A percentile compares a stretch with the other conserved stretches of the same genome.
phyloP scores from a whole-genome alignment of 441 rosid genomes.

The Euphorbia corollata region DNA sequence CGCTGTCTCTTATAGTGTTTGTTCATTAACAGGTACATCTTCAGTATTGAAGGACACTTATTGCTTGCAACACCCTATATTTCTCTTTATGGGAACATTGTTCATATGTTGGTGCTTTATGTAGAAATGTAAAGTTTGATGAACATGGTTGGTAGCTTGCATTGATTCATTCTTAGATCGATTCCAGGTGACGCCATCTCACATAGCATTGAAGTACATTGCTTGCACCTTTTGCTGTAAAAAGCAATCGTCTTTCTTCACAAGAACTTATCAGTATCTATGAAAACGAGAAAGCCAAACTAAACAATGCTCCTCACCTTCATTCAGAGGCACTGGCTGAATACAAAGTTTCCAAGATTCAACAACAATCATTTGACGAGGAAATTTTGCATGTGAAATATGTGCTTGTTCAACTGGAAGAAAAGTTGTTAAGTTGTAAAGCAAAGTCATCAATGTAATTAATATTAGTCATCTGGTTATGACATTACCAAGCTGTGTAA shows the following conservation, averaged over 20 bases:
- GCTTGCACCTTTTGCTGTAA: too few relatives aligned
- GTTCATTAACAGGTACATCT: constrained; percentile 52
- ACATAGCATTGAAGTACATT: too few relatives aligned
- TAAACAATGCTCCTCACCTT: too few relatives aligned
- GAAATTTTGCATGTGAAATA: constrained; percentile 22
- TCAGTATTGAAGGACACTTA: constrained; percentile 91
- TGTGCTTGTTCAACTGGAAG: constrained; percentile 25
- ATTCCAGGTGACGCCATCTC: too few relatives aligned
- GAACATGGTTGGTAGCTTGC: too few relatives aligned
- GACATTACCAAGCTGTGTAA: too few relatives aligned
- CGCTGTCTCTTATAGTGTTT: constrained; percentile 7
- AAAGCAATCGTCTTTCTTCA: too few relatives aligned
- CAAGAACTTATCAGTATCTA: too few relatives aligned
- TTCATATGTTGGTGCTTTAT: constrained; percentile 75
- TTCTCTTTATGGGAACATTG: constrained; percentile 77
- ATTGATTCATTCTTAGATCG: too few relatives aligned
- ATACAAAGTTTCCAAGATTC: constrained; percentile 18
- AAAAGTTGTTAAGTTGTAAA: constrained; percentile 22
- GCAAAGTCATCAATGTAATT: constrained; percentile 22
- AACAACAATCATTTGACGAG: constrained; percentile 17
- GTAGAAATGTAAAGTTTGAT: constrained; percentile 40
- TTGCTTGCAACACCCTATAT: constrained; percentile 85
- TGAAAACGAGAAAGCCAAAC: too few relatives aligned
- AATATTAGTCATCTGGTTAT: too few relatives aligned
- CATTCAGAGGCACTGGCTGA: constrained; percentile 23